Base-by-base conservation (phyloP, 163 green algal species). In the Chlamydomonas reinhardtii region DNA sequence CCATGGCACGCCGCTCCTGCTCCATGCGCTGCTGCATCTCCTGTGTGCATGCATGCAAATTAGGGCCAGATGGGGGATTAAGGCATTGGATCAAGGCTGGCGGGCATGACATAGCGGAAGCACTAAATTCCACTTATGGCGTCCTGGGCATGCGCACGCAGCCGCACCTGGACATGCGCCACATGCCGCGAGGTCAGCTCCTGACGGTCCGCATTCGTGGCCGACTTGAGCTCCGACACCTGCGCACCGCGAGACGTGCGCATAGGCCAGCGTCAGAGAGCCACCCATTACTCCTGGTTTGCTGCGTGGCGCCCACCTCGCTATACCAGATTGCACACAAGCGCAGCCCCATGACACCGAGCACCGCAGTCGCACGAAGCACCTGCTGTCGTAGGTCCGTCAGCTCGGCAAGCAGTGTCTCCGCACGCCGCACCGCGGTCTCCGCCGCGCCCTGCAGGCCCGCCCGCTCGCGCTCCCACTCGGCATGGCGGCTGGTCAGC, bases 11-110 rank as follows among this genome's bases (percentile, higher is more conserved):
- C 52, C 88, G 75, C 64, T 91, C 88, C 61, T 86, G 22, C 17
- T 89, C 88, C 61, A 91, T 89, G 35, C 56, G 82, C 12, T 43
- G 34, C 35, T 91, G 87, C 68, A 89, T 56, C 1, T 90, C 86
- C 86, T 90, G 78, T 52, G 69, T n/a, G n/a, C n/a, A n/a, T n/a
- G n/a, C n/a, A n/a, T n/a, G n/a, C n/a, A n/a, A n/a, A n/a, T n/a
- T n/a, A n/a, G n/a, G n/a, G n/a, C n/a, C n/a, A n/a, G n/a, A n/a
- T n/a, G n/a, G n/a, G n/a, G n/a, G n/a, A n/a, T n/a, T n/a, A n/a
- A n/a, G n/a, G n/a, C n/a, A n/a, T n/a, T n/a, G n/a, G n/a, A n/a
- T n/a, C n/a, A n/a, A n/a, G n/a, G n/a, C n/a, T 54, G 43, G 43
- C 43, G 43, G 68, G 59, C 59, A n/a, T n/a, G n/a, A n/a, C n/a